Conservation (phyloP, 345 rosid genomes). For the Alliaria petiolata region DNA sequence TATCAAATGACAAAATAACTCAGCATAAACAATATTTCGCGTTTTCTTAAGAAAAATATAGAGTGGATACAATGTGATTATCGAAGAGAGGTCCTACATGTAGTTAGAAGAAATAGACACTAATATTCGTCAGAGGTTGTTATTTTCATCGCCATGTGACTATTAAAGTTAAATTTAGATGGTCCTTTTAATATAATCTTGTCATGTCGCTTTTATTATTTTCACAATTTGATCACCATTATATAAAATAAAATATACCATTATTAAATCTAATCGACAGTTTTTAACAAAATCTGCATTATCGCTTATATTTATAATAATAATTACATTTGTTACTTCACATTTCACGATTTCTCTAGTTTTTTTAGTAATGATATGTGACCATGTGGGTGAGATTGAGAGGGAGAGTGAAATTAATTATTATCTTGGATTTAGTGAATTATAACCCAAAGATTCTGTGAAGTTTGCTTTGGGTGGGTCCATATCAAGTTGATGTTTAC, state of each 20-base stretch:
- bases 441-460: constrained; percentile 49
- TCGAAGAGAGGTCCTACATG: constrained; percentile 35
- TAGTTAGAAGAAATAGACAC: constrained; percentile 33
- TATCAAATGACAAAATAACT: constrained; percentile 7
- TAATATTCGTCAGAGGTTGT: constrained; percentile 33
- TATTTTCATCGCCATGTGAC: constrained; percentile 28
- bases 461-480: constrained; percentile 37
- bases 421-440: constrained; percentile 45
- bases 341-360: not conserved
- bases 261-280: not conserved
- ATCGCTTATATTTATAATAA: not conserved
- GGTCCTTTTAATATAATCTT: constrained; percentile 21
- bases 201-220: constrained; percentile 19
- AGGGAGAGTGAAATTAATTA: not conserved
- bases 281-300: not conserved
- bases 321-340: constrained; percentile 8
- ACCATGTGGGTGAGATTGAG: constrained; percentile 23
- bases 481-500: constrained; percentile 58
- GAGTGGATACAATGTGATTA: constrained; percentile 33
- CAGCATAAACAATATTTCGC: not conserved
- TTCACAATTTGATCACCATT: not conserved
- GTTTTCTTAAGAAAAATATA: not conserved
- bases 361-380: constrained; percentile 16
- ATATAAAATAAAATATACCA: not conserved
- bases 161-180: constrained; percentile 12